Conservation (phyloP, 805 yeast genomes). For the Pichia sporocuriosa region DNA sequence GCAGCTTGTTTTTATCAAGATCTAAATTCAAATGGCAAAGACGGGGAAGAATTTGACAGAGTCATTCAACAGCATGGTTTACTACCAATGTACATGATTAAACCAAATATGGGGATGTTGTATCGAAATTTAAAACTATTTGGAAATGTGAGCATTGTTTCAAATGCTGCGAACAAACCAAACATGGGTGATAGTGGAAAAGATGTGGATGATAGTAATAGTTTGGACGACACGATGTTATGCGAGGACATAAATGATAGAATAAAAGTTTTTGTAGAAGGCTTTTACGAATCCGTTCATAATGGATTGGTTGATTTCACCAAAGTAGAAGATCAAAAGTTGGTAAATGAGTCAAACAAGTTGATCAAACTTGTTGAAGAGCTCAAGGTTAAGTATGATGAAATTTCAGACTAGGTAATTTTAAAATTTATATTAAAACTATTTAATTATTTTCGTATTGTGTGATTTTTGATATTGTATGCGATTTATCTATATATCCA, state of each 20-base stretch:
- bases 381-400: conserved; percentile 17
- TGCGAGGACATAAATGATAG: conserved; percentile 61
- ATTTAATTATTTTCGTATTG: not conserved
- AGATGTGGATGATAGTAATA: conserved; percentile 1
- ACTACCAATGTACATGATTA: conserved; percentile 46
- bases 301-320: conserved; percentile 44
- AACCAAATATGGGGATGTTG: conserved; percentile 29
- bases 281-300: conserved; percentile 42
- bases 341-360: conserved; percentile 14
- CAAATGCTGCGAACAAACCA: not conserved
- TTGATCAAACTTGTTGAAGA: conserved; percentile 15
- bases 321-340: conserved; percentile 43
- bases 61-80: conserved; percentile 37
- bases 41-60: conserved; percentile 13
- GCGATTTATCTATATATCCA: not conserved
- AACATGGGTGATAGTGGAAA: not conserved
- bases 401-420: conserved; percentile 12
- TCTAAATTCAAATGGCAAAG: not conserved
- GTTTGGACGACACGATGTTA: conserved; percentile 13
- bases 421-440: too few relatives aligned
- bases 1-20: conserved; percentile 23
- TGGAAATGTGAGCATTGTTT: conserved; percentile 20
- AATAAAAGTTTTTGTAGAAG: conserved; percentile 44
- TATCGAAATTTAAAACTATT: conserved; percentile 58
- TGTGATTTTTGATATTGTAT: too few relatives aligned